Conservation (phyloP, 768 basidiomycete genomes). For the Sarcomyxa edulis region DNA sequence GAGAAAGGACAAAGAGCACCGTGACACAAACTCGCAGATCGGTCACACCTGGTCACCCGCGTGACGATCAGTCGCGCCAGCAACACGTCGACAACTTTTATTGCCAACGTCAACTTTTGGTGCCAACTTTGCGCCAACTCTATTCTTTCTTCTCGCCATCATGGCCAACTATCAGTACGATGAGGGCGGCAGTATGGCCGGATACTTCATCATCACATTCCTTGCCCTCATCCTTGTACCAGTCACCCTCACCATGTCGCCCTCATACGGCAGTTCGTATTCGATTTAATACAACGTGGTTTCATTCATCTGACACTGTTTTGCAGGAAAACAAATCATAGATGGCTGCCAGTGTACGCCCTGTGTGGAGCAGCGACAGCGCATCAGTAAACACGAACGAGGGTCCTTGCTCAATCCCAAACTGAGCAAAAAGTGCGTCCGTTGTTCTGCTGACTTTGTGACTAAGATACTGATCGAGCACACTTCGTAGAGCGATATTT, state of each 20-base stretch:
- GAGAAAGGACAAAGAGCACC: no score
- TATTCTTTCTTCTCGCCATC: slow-evolving; percentile 6
- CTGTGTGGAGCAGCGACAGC: slow-evolving; percentile 51
- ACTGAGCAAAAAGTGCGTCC: slow-evolving; percentile 43
- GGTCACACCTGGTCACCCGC: no score
- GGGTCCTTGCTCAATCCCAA: slow-evolving; percentile 44
- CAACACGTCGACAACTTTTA: no score
- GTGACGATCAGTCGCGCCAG: no score
- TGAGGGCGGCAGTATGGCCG: slow-evolving; percentile 80
- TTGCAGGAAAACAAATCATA: slow-evolving; percentile 26
- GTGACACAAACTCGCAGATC: no score
- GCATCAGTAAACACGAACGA: slow-evolving; percentile 33
- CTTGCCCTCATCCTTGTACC: slow-evolving; percentile 82
- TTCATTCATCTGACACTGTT: slow-evolving; percentile 11
- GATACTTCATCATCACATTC: slow-evolving; percentile 89
- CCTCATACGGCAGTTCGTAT: slow-evolving; percentile 39
- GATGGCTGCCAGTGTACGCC: slow-evolving; percentile 58
- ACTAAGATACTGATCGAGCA: slow-evolving; percentile 3
- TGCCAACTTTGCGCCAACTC: no score
- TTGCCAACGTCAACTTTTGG: no score
- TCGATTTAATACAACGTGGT: slow-evolving; percentile 1
- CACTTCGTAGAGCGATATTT: slow-evolving; percentile 45
- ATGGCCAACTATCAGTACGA: slow-evolving; percentile 87
- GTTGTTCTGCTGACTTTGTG: neutral
- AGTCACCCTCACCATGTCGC: slow-evolving; percentile 52